Conservation (phyloP, 1,284 basidiomycete species). For the Boletus semigastroideus region DNA sequence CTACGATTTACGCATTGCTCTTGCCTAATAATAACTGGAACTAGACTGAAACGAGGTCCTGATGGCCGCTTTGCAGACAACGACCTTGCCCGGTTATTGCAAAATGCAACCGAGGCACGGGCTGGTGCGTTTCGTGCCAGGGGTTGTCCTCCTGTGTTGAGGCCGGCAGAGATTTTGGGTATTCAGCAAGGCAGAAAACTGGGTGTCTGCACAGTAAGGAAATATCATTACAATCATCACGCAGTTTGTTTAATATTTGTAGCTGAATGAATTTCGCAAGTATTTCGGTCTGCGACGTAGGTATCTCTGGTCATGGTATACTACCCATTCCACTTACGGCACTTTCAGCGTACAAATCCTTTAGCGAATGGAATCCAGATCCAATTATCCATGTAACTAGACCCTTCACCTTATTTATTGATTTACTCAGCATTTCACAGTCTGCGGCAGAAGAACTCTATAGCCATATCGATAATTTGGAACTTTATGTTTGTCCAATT, state of each 20-base stretch:
- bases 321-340: neutral
- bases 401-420: neutral
- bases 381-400: slow-evolving; percentile 59
- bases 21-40: slow-evolving; percentile 1
- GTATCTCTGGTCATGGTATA: slow-evolving; percentile 7
- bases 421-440: slow-evolving; percentile 35
- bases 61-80: slow-evolving; percentile 67
- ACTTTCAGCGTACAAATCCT: slow-evolving; percentile 52
- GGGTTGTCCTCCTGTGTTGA: slow-evolving; percentile 66
- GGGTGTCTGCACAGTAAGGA: slow-evolving; percentile 69
- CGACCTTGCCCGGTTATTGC: slow-evolving; percentile 66
- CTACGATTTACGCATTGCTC: neutral
- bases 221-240: neutral
- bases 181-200: slow-evolving; percentile 71
- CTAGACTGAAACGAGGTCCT: slow-evolving; percentile 50
- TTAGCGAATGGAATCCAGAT: slow-evolving; percentile 80
- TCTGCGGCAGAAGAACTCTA: slow-evolving; percentile 68
- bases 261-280: slow-evolving; percentile 65
- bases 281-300: slow-evolving; percentile 52
- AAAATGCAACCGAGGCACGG: slow-evolving; percentile 61
- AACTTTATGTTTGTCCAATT: slow-evolving; percentile 56
- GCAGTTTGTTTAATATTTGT: slow-evolving; percentile 46
- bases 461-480: slow-evolving; percentile 72
- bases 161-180: slow-evolving; percentile 70
- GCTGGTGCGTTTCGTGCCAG: slow-evolving; percentile 78